A percentile compares a stretch with the other conserved stretches of the same genome.
These are phyloP conservation scores for Wickerhamiella spandovensis DNA, from an alignment of 805 yeast genomes.

Conservation along the genomic window DNA sequence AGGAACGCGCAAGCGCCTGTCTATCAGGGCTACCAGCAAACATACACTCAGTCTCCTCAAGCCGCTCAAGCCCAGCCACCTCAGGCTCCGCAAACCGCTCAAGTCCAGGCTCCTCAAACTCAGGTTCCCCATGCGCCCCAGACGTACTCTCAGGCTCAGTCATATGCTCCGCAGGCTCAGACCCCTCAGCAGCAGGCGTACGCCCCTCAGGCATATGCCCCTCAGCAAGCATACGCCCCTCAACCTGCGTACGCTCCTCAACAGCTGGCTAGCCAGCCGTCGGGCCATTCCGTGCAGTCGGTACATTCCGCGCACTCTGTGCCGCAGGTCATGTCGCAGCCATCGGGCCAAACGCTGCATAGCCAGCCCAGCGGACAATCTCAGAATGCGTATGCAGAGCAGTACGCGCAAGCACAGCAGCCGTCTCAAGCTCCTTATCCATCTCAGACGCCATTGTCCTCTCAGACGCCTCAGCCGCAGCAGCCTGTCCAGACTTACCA, in stretches of 20 bases:
- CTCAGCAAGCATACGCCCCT: no score
- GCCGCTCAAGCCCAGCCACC: slow-evolving; percentile 1
- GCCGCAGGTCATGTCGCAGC: no score
- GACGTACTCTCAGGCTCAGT: not conserved
- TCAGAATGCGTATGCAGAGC: not conserved
- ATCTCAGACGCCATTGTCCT: not conserved
- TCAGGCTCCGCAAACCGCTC: slow-evolving; percentile 2
- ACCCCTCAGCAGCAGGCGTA: not conserved
- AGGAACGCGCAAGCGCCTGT: not conserved
- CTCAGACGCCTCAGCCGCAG: not conserved
- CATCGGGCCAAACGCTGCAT: not conserved
- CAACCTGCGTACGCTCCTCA: not conserved
- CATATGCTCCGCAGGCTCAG: not conserved
- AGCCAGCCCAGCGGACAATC: not conserved
- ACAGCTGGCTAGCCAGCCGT: not conserved
- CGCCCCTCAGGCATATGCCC: not conserved
- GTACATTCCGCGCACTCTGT: not conserved
- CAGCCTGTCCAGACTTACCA: not conserved
- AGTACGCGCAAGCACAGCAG: not conserved
- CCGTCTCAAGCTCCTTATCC: not conserved
- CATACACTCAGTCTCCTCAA: not conserved
- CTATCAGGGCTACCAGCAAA: not conserved
- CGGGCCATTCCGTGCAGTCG: not conserved
- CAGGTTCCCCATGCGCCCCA: no score
- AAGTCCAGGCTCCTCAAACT: not conserved